These are phyloP conservation scores for Petunia axillaris DNA, from an alignment of 257 asterid species.

Conservation along the genomic window DNA sequence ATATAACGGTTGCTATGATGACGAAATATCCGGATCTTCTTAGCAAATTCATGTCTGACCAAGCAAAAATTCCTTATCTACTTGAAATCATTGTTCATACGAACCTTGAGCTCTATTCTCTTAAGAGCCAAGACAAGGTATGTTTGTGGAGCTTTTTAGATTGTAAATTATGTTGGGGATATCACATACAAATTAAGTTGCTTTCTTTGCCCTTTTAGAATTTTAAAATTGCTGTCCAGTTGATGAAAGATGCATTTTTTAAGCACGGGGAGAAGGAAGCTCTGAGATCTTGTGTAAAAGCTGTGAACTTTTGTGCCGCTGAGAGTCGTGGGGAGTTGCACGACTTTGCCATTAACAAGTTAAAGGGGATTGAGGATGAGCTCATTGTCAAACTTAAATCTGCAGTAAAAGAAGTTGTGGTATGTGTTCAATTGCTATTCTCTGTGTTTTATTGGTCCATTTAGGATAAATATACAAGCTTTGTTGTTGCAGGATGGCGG, in stretches of 20 bases:
- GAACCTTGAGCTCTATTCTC: slow-evolving; percentile 91
- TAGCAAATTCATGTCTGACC: slow-evolving; percentile 88
- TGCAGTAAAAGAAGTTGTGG: slow-evolving; percentile 84
- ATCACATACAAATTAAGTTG: slow-evolving; percentile 7
- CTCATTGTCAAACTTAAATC: slow-evolving; percentile 70
- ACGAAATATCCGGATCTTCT: slow-evolving; percentile 82
- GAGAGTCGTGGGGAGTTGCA: slow-evolving; percentile 90
- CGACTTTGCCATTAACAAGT: slow-evolving; percentile 74
- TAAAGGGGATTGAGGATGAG: slow-evolving; percentile 83
- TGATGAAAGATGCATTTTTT: slow-evolving; percentile 77
- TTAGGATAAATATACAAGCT: slow-evolving; percentile 27
- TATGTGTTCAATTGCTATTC: slow-evolving; percentile 37
- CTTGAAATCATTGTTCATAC: slow-evolving; percentile 73
- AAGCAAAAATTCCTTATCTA: slow-evolving; percentile 76
- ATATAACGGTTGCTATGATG: slow-evolving; percentile 85
- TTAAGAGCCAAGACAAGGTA: slow-evolving; percentile 93
- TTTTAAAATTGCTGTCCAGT: slow-evolving; percentile 70
- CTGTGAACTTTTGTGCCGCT: slow-evolving; percentile 77
- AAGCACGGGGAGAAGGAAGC: slow-evolving; percentile 90
- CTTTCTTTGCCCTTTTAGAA: slow-evolving; percentile 47
- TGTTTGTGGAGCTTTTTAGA: slow-evolving; percentile 24
- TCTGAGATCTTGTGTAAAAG: slow-evolving; percentile 86
- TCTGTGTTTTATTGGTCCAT: slow-evolving; percentile 19
- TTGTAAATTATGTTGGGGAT: slow-evolving; percentile 15
- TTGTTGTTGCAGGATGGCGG: slow-evolving; percentile 77